These are phyloP conservation scores for Aspergillus olivimuriae DNA, from an alignment of 495 filamentous ascomycete species.

Conservation along the genomic window DNA sequence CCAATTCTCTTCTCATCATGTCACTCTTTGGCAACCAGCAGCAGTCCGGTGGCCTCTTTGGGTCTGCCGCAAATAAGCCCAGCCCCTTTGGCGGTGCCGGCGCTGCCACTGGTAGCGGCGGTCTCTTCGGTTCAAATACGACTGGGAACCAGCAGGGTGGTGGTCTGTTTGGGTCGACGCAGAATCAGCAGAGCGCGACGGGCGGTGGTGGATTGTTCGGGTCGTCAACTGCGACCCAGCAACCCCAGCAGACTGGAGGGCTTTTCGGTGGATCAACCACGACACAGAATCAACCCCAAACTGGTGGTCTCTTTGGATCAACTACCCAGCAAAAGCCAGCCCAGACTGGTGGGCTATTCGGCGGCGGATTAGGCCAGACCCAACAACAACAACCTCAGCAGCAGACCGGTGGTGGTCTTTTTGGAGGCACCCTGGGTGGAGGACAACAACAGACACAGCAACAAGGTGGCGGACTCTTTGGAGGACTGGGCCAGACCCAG, in stretches of 20 bases:
- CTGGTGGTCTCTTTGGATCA: slow-evolving; percentile 24
- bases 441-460: slow-evolving; percentile 26
- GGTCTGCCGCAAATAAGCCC: slow-evolving; percentile 24
- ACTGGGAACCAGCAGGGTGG: slow-evolving; percentile 14
- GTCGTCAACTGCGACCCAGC: slow-evolving; percentile 9
- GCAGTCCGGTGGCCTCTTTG: slow-evolving; percentile 14
- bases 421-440: slow-evolving; percentile 19
- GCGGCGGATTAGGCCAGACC: slow-evolving; percentile 20
- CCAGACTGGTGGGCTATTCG: slow-evolving; percentile 24
- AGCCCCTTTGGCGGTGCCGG: slow-evolving; percentile 27
- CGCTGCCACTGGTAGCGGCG: slow-evolving; percentile 6
- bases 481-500: slow-evolving; percentile 16
- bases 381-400: slow-evolving; percentile 16
- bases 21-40: slow-evolving; percentile 33
- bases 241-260: slow-evolving; percentile 25
- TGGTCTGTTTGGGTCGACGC: slow-evolving; percentile 23
- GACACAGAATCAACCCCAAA: slow-evolving; percentile 28
- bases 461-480: slow-evolving; percentile 17
- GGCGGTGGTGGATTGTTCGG: slow-evolving; percentile 18
- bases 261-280: slow-evolving; percentile 32
- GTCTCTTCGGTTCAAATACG: slow-evolving; percentile 14
- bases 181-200: slow-evolving; percentile 7
- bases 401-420: slow-evolving; percentile 8
- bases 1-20: slow-evolving; percentile 10
- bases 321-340: slow-evolving; percentile 28